A percentile compares a stretch with the other conserved stretches of the same genome.
These are phyloP conservation scores for Aspergillus sp. DNA, from an alignment of 2,329 filamentous ascomycete species.

Conservation along the genomic window DNA sequence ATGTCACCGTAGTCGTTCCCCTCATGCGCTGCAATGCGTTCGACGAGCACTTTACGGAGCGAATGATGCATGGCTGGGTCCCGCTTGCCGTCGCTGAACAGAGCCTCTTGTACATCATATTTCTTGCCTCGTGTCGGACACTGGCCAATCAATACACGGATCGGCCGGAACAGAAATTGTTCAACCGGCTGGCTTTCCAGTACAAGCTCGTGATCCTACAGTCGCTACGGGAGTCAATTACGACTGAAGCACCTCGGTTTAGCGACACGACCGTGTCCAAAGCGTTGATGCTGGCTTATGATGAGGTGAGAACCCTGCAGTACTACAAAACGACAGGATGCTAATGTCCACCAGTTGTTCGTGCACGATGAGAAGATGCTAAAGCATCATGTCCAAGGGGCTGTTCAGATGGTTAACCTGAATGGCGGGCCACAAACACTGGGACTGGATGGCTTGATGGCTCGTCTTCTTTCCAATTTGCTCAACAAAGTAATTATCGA, in stretches of 20 bases:
- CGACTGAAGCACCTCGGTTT: constrained; percentile 16
- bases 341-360: not conserved
- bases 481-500: constrained; percentile 6
- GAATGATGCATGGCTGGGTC: constrained; percentile 17
- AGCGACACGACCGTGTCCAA: constrained; percentile 24
- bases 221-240: constrained; percentile 7
- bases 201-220: constrained; percentile 13
- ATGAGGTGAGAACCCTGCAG: constrained; percentile 16
- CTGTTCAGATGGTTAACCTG: constrained; percentile 10
- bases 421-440: constrained; percentile 16
- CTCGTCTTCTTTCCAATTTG: constrained; percentile 11
- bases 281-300: constrained; percentile 30
- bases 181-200: constrained; percentile 6
- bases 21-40: constrained; percentile 16
- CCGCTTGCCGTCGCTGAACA: constrained; percentile 20
- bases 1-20: constrained; percentile 7
- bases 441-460: constrained; percentile 13
- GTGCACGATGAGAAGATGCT: constrained; percentile 1
- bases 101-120: constrained; percentile 21
- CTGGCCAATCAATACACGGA: constrained; percentile 17
- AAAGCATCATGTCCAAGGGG: constrained; percentile 12
- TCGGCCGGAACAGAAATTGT: not conserved
- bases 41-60: not conserved
- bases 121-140: constrained; percentile 23
- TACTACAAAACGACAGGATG: fast-evolving